Evolutionary conservation across 306 rosid genomes (phyloP).

Genomic region (Calophaca sinica): DNA sequence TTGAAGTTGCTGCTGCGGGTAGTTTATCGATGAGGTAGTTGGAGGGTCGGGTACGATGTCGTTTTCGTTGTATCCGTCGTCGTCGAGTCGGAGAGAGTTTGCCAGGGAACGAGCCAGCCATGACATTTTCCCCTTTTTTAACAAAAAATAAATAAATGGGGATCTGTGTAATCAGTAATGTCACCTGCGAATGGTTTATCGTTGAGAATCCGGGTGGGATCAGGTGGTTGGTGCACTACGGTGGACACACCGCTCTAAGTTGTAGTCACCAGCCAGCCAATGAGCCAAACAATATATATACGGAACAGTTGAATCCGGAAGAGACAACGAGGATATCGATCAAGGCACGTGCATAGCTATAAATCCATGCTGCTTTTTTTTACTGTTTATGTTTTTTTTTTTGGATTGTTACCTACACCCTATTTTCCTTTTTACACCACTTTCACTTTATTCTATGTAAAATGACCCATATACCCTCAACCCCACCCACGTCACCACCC

Average conservation of each 20-base stretch:
- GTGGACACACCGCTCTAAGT: constrained; percentile 29
- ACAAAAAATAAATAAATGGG: background rate
- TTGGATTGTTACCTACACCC: too few relatives aligned
- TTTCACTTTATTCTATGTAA: too few relatives aligned
- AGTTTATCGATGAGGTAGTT: constrained; percentile 40
- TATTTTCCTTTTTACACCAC: too few relatives aligned
- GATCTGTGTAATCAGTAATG: constrained; percentile 33
- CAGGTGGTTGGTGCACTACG: constrained; percentile 30
- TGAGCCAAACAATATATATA: background rate
- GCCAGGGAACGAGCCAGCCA: constrained; percentile 88
- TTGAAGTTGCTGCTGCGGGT: background rate
- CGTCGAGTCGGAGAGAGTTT: constrained; percentile 75
- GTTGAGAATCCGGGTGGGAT: constrained; percentile 22
- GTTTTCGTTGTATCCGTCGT: constrained; percentile 47
- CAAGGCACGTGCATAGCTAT: background rate
- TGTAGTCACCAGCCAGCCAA: background rate
- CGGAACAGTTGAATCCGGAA: background rate
- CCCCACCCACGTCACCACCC: too few relatives aligned
- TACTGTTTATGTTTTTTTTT: background rate
- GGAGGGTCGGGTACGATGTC: constrained; percentile 55
- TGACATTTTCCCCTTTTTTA: constrained; percentile 58
- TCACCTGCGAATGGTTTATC: constrained; percentile 40
- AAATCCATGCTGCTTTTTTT: too few relatives aligned
- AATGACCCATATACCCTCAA: too few relatives aligned
- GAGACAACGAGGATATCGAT: constrained; percentile 1